Evolutionary conservation across 495 filamentous ascomycete species (phyloP), one percentile per base, ranked within the genome.

Genomic region (Aspergillus haitiensis): DNA sequence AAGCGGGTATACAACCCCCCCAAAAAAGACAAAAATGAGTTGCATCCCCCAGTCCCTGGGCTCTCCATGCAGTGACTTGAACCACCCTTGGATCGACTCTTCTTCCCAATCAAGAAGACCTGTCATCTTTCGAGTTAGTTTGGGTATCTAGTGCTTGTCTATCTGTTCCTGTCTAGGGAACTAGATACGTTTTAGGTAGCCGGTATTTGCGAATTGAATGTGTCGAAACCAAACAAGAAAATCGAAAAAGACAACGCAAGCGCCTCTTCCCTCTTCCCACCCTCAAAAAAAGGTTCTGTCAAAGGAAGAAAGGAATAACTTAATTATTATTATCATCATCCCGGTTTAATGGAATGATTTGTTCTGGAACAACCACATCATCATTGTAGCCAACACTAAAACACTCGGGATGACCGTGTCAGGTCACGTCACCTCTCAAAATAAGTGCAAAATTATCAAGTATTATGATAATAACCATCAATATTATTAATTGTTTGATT

Each of bases 341-440:
- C 21, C 21, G 21, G 3, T 27, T 1, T 27, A 35, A 8, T 4
- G 13, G n/a, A 56, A 48, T 50, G 47, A 51, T 58, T 58, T 51
- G 56, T 32, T 32, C 47, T 40, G 35, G 21, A 36, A 50, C 15
- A 39, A n/a, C 56, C 56, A 58, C 55, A 58, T 58, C 46, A 58
- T 39, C 36, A 44, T 48, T 18, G 1, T 18, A 13, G 10, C 5
- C 21, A 21, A 4, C 18, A 48, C 21, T 27, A 27, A 3, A 27
- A 27, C 21, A 27, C 21, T 1, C 21, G 21, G 21, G 21, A 27
- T 27, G 1, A 27, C 21, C 21, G 21, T 27, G 21, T 27, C 21
- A 32, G 52, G 52, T 45, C 52, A 18, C 18, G 35, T 54, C 7
- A 39, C 31, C 52, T 42, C 15, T 37, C 36, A 47, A 31, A 48